Percentiles rank a stretch among this genome's conserved stretches.
phyloP scores from a whole-genome alignment of 2,329 filamentous ascomycete species.

The Elsinoe necatrix region DNA sequence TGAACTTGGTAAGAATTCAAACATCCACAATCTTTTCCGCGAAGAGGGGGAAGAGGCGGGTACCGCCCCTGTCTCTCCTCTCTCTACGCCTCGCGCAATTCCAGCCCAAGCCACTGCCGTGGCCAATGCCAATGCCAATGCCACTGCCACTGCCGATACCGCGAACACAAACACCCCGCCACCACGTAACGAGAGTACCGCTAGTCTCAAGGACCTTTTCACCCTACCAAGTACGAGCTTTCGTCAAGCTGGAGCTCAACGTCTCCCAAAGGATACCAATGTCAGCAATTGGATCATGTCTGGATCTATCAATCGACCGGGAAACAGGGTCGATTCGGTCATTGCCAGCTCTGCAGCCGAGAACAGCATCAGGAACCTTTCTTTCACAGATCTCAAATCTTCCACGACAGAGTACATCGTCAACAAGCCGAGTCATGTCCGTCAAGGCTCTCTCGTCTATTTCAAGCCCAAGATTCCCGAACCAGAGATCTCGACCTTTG shows the following conservation, averaged over 20 bases:
- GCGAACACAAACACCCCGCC: not conserved
- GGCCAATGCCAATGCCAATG: constrained; percentile 24
- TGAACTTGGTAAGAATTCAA: not conserved
- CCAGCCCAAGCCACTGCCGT: constrained; percentile 18
- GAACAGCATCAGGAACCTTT: not conserved
- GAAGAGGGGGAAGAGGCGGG: constrained; percentile 33
- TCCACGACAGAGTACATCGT: not conserved
- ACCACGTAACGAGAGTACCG: not conserved
- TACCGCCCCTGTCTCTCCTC: not conserved
- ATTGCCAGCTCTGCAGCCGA: not conserved
- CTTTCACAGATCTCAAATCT: not conserved
- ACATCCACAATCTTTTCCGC: not conserved
- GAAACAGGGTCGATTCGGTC: not conserved
- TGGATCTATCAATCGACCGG: not conserved
- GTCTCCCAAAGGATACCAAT: constrained; percentile 18
- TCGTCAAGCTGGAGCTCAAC: not conserved
- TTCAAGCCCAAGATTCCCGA: constrained; percentile 37
- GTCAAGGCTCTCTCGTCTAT: constrained; percentile 33
- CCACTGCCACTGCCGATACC: not conserved
- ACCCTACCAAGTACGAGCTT: constrained; percentile 44
- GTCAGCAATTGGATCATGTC: constrained; percentile 17
- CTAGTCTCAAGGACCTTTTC: constrained; percentile 59
- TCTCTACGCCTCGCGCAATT: constrained; percentile 14
- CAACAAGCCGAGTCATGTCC: not conserved
- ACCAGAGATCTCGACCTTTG: constrained; percentile 41